Base-by-base conservation (phyloP, 768 basidiomycete species). In the Mycena albidolilacea region DNA sequence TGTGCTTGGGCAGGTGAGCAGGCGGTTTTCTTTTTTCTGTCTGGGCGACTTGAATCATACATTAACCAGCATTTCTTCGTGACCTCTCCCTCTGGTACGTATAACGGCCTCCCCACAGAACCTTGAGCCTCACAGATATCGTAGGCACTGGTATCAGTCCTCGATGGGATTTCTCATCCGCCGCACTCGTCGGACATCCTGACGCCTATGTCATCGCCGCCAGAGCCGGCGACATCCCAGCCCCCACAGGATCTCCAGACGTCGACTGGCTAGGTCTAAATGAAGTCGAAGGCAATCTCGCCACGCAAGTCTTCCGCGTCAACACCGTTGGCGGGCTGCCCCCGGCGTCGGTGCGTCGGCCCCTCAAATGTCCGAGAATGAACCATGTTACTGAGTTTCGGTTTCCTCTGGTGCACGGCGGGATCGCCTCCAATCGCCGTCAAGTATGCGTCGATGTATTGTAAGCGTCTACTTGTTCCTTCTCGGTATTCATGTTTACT, bases 211-310 rank as follows among this genome's bases (percentile, higher is more conserved):
- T 88, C 35, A 78, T 89, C 39, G 90, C 80, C 11, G 83, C 84
- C 15, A 88, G 85, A 76, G 78, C 79, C 21, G 86, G 80, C 0
- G 81, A 82, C 66, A 64, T 90, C 8, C 76, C 84, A 6, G 83
- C 88, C 0, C 87, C 88, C 6, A 82, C 81, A 6, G 81, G 85
- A 21, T 55, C 78, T 0, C 66, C 78, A 43, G 86, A 92, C 75
- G 83, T 93, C 35, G 88, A 90, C 71, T 91, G 89, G 88, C 81
- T 92, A 5, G 79, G 85, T 74, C 77, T 93, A 23, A 83, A 80
- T n/a, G 77, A 74, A 35, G 81, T 89, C 5, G 61, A 84, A 37
- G 92, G 91, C 1, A 76, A 80, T 3, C 80, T 92, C 44, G 90
- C 91, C 0, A 84, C 80, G 41, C 76, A 82, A 68, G 80, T 91